Conservation (phyloP, 768 basidiomycete genomes). For the Mycena epipterygia region DNA sequence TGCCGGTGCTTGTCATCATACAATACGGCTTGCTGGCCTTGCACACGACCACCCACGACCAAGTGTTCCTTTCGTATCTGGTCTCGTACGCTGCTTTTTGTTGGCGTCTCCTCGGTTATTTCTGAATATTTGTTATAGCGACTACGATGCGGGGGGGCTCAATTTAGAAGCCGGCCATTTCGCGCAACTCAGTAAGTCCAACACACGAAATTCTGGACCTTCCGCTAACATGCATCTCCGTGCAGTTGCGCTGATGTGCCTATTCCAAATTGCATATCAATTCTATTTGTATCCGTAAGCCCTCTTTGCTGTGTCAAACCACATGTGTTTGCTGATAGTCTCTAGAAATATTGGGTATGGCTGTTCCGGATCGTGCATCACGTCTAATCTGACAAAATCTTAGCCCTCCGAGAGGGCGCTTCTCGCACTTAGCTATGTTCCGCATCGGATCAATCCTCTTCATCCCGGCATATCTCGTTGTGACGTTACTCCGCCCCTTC, state of each 20-base stretch:
- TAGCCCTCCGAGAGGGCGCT: slow-evolving; percentile 85
- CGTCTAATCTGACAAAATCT: slow-evolving; percentile 20
- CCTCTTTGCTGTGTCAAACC: background rate
- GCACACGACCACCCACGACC: slow-evolving; percentile 92
- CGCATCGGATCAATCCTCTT: slow-evolving; percentile 88
- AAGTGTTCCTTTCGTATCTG: slow-evolving; percentile 92
- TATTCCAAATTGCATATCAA: slow-evolving; percentile 94
- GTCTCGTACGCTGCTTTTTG: slow-evolving; percentile 73
- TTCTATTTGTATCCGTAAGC: slow-evolving; percentile 92
- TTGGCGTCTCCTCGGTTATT: background rate
- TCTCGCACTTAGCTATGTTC: slow-evolving; percentile 92
- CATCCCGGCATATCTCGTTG: slow-evolving; percentile 90
- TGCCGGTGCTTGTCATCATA: slow-evolving; percentile 88
- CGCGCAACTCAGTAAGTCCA: slow-evolving; percentile 82
- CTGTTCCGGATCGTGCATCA: slow-evolving; percentile 22
- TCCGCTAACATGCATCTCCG: slow-evolving; percentile 1
- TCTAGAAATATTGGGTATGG: slow-evolving; percentile 74
- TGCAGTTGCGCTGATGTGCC: slow-evolving; percentile 93
- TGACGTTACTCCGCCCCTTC: slow-evolving; percentile 80
- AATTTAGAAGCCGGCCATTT: slow-evolving; percentile 94
- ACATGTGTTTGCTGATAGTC: slow-evolving; percentile 5
- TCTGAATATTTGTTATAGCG: slow-evolving; percentile 56
- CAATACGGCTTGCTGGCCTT: slow-evolving; percentile 93
- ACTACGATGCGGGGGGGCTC: slow-evolving; percentile 88
- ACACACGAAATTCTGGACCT: background rate